phyloP scores from a whole-genome alignment of 2,329 filamentous ascomycete species.

The Colletotrichum sp. region DNA sequence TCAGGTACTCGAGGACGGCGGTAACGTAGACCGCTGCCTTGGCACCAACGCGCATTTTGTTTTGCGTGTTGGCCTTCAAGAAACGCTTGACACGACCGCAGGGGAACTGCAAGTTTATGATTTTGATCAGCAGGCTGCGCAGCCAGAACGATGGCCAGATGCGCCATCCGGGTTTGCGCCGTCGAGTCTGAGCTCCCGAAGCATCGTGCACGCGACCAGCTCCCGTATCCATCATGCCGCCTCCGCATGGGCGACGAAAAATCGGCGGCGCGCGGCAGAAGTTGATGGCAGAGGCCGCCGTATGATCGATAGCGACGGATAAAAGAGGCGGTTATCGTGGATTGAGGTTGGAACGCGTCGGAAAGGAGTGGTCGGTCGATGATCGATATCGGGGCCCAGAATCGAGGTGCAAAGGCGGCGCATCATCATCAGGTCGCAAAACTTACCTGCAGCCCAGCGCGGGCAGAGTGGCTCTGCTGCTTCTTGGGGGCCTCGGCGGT shows the following conservation, averaged over 20 bases:
- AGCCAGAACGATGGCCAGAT: neutral
- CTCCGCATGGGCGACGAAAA: neutral
- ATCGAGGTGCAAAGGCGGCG: conserved; percentile 20
- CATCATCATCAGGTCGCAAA: conserved; percentile 21
- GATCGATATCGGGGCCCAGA: conserved; percentile 15
- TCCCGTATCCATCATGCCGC: neutral
- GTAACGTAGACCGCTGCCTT: conserved; percentile 99
- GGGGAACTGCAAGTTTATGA: conserved; percentile 73
- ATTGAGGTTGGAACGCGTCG: conserved; percentile 19
- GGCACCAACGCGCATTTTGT: conserved; percentile 99
- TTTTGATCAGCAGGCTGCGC: neutral
- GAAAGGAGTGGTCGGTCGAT: conserved; percentile 6
- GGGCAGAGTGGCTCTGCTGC: conserved; percentile 93
- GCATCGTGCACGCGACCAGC: conserved; percentile 11
- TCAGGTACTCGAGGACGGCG: conserved; percentile 96
- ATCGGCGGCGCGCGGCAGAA: neutral
- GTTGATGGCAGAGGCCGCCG: neutral
- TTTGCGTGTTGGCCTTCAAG: conserved; percentile 98
- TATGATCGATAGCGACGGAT: neutral
- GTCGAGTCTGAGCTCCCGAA: neutral
- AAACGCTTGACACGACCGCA: conserved; percentile 99
- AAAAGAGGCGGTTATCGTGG: neutral
- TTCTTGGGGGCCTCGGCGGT: conserved; percentile 75
- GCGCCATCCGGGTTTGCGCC: conserved; percentile 3
- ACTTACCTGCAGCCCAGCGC: conserved; percentile 93